A percentile compares a stretch with the other conserved stretches of the same genome.
phyloP scores from a whole-genome alignment of 2,329 filamentous ascomycete species.

The Epichloe baconii region DNA sequence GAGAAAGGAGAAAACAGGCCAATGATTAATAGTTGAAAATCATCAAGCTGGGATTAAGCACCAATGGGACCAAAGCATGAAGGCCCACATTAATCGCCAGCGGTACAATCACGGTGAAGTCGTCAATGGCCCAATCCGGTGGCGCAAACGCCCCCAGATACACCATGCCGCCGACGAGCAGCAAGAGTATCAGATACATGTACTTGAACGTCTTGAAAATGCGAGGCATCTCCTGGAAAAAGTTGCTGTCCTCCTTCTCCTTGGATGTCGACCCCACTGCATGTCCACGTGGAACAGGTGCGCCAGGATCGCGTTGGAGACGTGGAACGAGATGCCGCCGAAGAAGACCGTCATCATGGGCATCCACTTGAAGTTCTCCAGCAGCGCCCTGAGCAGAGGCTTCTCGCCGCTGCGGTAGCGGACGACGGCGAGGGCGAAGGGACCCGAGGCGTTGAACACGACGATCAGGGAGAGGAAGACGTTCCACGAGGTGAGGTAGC shows the following conservation, averaged over 20 bases:
- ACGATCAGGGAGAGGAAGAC: slow-evolving; percentile 50
- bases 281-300: slow-evolving; percentile 31
- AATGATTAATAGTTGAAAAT: slow-evolving; percentile 11
- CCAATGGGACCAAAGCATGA: slow-evolving; percentile 41
- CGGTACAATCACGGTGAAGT: slow-evolving; percentile 45
- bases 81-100: slow-evolving; percentile 27
- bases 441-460: slow-evolving; percentile 51
- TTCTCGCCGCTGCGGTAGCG: slow-evolving; percentile 48
- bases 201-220: slow-evolving; percentile 43
- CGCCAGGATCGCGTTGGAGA: slow-evolving; percentile 26
- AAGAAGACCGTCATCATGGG: slow-evolving; percentile 37
- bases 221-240: slow-evolving; percentile 41
- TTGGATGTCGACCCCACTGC: slow-evolving; percentile 43
- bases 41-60: slow-evolving; percentile 51
- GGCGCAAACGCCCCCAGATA: slow-evolving; percentile 32
- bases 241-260: slow-evolving; percentile 42
- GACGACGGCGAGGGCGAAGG: slow-evolving; percentile 46
- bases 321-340: slow-evolving; percentile 29
- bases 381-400: slow-evolving; percentile 27
- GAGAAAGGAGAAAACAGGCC: too few species aligned
- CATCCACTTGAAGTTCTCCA: slow-evolving; percentile 46
- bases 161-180: slow-evolving; percentile 36
- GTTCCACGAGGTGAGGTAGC: slow-evolving; percentile 54
- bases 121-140: slow-evolving; percentile 45
- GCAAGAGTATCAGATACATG: slow-evolving; percentile 30